A percentile compares a stretch with the other conserved stretches of the same genome.
Conservation (phyloP, 257 asterid genomes). For the Osmanthus fragrans region DNA sequence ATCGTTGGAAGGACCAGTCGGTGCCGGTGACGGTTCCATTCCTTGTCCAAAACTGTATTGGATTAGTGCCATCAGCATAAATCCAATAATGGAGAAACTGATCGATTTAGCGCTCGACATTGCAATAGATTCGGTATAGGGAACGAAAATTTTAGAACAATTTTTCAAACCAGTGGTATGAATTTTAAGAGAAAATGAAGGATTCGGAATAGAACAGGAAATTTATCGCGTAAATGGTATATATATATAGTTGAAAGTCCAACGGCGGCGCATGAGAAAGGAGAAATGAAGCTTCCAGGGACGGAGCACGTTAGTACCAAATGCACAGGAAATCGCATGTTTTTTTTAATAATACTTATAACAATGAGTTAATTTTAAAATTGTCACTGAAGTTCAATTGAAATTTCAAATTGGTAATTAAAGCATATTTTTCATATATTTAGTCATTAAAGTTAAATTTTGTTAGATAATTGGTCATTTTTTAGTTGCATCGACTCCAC, state of each 20-base stretch:
- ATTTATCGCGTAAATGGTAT: background rate
- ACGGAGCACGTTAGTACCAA: background rate
- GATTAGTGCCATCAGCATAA: constrained; percentile 32
- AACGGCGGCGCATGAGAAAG: constrained; percentile 20
- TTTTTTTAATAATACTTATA: background rate
- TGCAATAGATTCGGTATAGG: background rate
- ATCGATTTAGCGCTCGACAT: constrained; percentile 17
- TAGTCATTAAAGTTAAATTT: no score
- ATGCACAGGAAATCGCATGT: background rate
- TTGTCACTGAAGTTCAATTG: no score
- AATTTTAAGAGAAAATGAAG: background rate
- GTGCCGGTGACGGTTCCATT: constrained; percentile 46
- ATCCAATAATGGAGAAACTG: constrained; percentile 31
- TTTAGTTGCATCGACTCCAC: no score
- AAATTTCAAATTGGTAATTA: no score
- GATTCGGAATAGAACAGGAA: background rate
- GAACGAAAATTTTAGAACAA: background rate
- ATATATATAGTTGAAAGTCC: constrained; percentile 12
- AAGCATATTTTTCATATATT: no score
- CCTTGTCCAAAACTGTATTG: constrained; percentile 38
- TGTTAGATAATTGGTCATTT: no score
- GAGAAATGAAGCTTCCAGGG: constrained; percentile 26
- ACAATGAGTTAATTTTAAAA: no score
- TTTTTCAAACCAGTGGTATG: background rate
- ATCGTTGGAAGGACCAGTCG: constrained; percentile 41